These are phyloP conservation scores for Suillus bovinus DNA, from an alignment of 768 basidiomycete species.

Conservation along the genomic window DNA sequence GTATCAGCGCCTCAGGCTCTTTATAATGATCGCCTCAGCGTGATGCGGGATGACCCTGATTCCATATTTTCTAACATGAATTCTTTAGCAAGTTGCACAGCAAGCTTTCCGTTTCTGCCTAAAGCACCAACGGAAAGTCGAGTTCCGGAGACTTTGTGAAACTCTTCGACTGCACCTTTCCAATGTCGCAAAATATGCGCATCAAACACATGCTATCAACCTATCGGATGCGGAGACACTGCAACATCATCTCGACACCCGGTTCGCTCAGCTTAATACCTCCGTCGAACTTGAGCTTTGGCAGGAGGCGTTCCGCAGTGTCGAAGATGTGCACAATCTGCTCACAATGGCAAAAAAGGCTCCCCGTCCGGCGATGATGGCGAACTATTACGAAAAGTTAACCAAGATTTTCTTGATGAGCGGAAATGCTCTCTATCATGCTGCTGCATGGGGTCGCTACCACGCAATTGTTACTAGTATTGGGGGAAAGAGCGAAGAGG, in stretches of 20 bases:
- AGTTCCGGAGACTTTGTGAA: slow-evolving; percentile 96
- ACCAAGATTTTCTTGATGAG: slow-evolving; percentile 96
- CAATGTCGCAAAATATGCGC: slow-evolving; percentile 93
- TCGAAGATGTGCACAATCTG: slow-evolving; percentile 96
- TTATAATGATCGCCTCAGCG: not conserved
- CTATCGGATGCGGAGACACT: slow-evolving; percentile 93
- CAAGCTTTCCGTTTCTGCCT: slow-evolving; percentile 98
- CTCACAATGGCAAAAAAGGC: slow-evolving; percentile 93
- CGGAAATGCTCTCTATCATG: slow-evolving; percentile 93
- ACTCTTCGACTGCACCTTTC: slow-evolving; percentile 92
- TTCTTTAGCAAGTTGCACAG: slow-evolving; percentile 82
- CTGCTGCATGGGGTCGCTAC: slow-evolving; percentile 93
- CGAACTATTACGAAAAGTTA: slow-evolving; percentile 97
- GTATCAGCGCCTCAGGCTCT: not conserved
- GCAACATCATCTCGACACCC: slow-evolving; percentile 93
- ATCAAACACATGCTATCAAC: slow-evolving; percentile 94
- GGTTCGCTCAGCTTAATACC: slow-evolving; percentile 94
- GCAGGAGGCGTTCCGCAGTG: slow-evolving; percentile 98
- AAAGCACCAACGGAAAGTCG: slow-evolving; percentile 90
- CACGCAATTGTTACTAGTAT: slow-evolving; percentile 70
- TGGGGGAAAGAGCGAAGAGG: slow-evolving; percentile 76
- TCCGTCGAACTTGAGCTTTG: slow-evolving; percentile 98
- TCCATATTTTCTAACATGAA: not conserved
- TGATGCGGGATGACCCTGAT: not conserved
- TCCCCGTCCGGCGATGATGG: slow-evolving; percentile 95